Evolutionary conservation across 2,329 filamentous ascomycete genomes (phyloP), one percentile per base, ranked within the genome.

Genomic region (Colletotrichum costaricense): DNA sequence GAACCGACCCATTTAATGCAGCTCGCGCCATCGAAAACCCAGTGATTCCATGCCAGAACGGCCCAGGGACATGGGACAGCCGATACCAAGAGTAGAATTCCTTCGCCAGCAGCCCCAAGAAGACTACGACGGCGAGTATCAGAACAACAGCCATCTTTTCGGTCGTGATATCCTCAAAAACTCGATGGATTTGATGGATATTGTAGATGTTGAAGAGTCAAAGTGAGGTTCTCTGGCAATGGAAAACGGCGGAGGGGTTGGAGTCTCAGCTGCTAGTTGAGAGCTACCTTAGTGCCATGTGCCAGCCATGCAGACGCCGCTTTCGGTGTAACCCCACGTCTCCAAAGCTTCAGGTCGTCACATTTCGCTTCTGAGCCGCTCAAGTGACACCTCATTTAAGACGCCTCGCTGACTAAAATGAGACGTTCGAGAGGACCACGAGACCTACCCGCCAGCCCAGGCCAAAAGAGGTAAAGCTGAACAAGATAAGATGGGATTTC

Each of bases 21-120:
- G 54, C 63, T 11, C 60, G 64, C 35, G 79, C 74, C 72, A 82
- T 78, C 76, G 80, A 81, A 6, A 76, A 77, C 19, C 81, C 80
- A 22, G 80, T 81, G 55, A 82, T 73, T 0, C 76, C 76, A 8
- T 78, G 79, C 72, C 78, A 77, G 49, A 81, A 80, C 0, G 81
- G 81, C 0, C 81, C 81, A 0, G 80, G 81, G 4, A 83, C 72
- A 55, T 82, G 79, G 0, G 78, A 81, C 5, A 83, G 73, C 12
- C 79, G 79, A 54, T 79, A 76, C 80, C 81, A 82, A 0, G 42
- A 55, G 60, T 60, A 57, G 16, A 69, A 16, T 55, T 73, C 70
- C 4, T 56, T 30, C 2, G 12, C 66, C 33, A 65, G 3, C 16
- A 73, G 42, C n/a, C 63, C 66, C 24, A 46, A 59, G 26, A 60